These are phyloP conservation scores for Sclerotinia trifoliorum DNA, from an alignment of 2,329 filamentous ascomycete species.

Conservation along the genomic window DNA sequence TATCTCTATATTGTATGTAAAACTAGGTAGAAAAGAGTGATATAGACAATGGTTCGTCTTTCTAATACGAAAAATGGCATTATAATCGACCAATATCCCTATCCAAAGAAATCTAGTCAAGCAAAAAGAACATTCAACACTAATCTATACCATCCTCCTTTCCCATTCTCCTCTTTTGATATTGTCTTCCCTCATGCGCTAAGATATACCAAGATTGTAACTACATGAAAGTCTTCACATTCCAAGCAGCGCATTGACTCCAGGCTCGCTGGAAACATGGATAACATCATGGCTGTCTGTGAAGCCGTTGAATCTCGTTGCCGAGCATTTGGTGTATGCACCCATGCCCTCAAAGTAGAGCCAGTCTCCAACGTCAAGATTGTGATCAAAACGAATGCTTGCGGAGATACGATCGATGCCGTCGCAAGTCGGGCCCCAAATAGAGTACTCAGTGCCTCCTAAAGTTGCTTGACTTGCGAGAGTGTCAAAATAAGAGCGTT, in stretches of 20 bases:
- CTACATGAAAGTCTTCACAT: constrained; percentile 27
- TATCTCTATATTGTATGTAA: constrained; percentile 1
- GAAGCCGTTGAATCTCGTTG: constrained; percentile 97
- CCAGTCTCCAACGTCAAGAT: constrained; percentile 93
- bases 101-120: constrained; percentile 12
- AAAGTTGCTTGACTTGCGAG: constrained; percentile 49
- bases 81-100: neutral
- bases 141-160: neutral
- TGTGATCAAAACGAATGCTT: constrained; percentile 71
- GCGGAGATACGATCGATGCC: constrained; percentile 93
- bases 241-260: constrained; percentile 69
- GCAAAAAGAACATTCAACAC: neutral
- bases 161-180: neutral
- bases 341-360: constrained; percentile 99
- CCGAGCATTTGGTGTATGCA: constrained; percentile 96
- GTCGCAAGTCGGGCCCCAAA: constrained; percentile 98
- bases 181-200: too few relatives aligned
- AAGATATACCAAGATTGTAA: neutral
- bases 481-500: constrained; percentile 58
- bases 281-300: constrained; percentile 88
- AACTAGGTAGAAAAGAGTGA: neutral
- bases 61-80: neutral
- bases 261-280: constrained; percentile 92
- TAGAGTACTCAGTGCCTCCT: constrained; percentile 76
- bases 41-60: neutral